Percentiles rank a stretch among this genome's conserved stretches.
phyloP scores from a whole-genome alignment of 2,329 filamentous ascomycete genomes.

The Cadophora sp. region DNA sequence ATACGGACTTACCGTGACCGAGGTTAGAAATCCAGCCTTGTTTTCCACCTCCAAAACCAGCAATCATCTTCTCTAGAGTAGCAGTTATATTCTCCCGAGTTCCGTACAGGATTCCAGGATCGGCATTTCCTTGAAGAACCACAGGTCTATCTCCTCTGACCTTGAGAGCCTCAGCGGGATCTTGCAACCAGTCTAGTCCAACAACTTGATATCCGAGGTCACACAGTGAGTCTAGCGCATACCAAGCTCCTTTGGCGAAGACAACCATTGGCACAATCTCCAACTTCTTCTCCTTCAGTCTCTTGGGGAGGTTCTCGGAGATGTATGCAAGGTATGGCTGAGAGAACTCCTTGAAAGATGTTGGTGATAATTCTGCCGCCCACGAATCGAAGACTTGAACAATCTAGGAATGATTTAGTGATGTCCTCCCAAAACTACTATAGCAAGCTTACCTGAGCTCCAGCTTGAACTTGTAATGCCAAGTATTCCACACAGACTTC shows the following conservation, averaged over 20 bases:
- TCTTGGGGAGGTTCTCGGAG: conserved; percentile 77
- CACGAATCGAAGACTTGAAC: conserved; percentile 98
- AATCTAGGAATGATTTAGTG: conserved; percentile 49
- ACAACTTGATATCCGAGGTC: conserved; percentile 92
- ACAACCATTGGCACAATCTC: conserved; percentile 94
- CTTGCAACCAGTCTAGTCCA: conserved; percentile 93
- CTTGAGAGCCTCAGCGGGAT: conserved; percentile 82
- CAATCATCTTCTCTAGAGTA: conserved; percentile 84
- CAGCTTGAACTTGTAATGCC: conserved; percentile 88
- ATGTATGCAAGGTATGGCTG: conserved; percentile 89
- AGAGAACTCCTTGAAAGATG: conserved; percentile 83
- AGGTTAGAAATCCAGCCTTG: conserved; percentile 97
- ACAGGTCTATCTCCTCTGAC: conserved; percentile 77
- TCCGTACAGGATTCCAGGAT: conserved; percentile 92
- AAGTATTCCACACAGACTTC: conserved; percentile 95
- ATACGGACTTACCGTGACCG: conserved; percentile 79
- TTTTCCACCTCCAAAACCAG: conserved; percentile 80
- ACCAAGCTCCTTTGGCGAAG: conserved; percentile 98
- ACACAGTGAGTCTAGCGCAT: conserved; percentile 87
- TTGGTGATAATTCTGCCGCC: conserved; percentile 90
- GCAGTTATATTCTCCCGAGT: conserved; percentile 80
- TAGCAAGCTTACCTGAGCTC: conserved; percentile 72
- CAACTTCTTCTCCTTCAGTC: conserved; percentile 74
- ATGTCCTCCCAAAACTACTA: neutral
- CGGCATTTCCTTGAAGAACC: conserved; percentile 92